Evolutionary conservation across 306 rosid species (phyloP), one percentile per base, ranked within the genome.

Genomic region (Hippophae rhamnoides): DNA sequence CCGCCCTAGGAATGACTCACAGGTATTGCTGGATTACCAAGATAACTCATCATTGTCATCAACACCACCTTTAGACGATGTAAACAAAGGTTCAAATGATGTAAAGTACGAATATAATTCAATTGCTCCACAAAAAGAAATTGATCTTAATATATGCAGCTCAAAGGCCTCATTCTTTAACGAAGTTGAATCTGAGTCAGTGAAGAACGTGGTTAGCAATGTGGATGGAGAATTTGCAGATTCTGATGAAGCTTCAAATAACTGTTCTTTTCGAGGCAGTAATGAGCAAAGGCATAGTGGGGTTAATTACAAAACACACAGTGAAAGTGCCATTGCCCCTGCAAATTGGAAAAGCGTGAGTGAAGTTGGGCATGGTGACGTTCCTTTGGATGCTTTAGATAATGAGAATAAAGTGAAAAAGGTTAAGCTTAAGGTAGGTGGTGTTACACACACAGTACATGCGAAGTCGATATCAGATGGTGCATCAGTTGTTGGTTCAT

Each of bases 171-270:
- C 54, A 6, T 65, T 66, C 56, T 13, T 44, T 56, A 60, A 65
- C 13, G 12, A n/a, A 25, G 42, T 40, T 7, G 68, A 65, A 52
- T 53, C 58, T 31, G 60, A 58, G 7, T 63, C 52, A 58, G 60
- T 56, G 42, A 68, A 54, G 67, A 74, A 57, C 62, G 51, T 67
- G 57, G 57, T 41, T 1, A 73, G 52, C 48, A 7, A 48, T 59
- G 79, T 49, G 14, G 72, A 68, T 56, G 79, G 68, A 40, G 72
- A 65, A n/a, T 65, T 57, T 2, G 69, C 56, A 49, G 79, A 69
- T 54, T 75, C 79, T 40, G 79, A 75, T 65, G 79, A 75, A 64
- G 69, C 69, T 65, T 75, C 79, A 6, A 60, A 60, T 57, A 58
- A 56, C 60, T 61, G 64, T 51, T 65, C 72, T 56, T 69, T 65